Base-by-base conservation (phyloP, 192 early-diverging fungal genomes). In the Chytriomyces sp. region DNA sequence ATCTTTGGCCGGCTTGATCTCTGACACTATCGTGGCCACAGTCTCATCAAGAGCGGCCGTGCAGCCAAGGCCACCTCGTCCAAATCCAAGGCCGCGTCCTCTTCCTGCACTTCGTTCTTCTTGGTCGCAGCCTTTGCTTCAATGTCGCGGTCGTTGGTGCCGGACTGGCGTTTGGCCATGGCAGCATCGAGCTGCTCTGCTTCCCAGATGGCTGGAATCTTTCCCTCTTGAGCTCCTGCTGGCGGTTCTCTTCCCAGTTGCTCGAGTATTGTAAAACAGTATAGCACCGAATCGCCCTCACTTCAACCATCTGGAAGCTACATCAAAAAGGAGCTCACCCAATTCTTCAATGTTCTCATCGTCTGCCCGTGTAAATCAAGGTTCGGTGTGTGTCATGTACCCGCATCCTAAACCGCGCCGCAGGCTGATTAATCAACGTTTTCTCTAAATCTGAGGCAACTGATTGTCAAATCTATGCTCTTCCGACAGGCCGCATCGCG, bases 361-460 rank as follows among this genome's bases (percentile, higher is more conserved):
- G 80, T 3, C 80, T 69, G n/a, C 81, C 81, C 5, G 75, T 73
- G 68, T 72, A 79, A 44, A 82, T 82, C 19, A 73, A 25, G 39
- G 81, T 82, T 2, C 81, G 67, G 37, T 83, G 26, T 19, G 80
- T 82, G 75, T 80, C 76, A 49, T 80, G 65, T 64, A 72, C 72
- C 79, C 28, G 76, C 78, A 8, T 77, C 52, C 25, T 82, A 31
- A 52, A 82, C 63, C 12, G 65, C 78, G 39, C 82, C 25, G n/a
- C n/a, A n/a, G n/a, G n/a, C n/a, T n/a, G n/a, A n/a, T n/a, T n/a
- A n/a, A n/a, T n/a, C n/a, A n/a, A n/a, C n/a, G n/a, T n/a, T n/a
- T n/a, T n/a, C n/a, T n/a, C n/a, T n/a, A n/a, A n/a, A n/a, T n/a
- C n/a, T n/a, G n/a, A n/a, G n/a, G n/a, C n/a, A n/a, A n/a, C n/a